Percentiles rank a stretch among this genome's conserved stretches.
Evolutionary conservation across 176 grass and related monocot genomes (phyloP).

Genomic region (Musa acuminata): DNA sequence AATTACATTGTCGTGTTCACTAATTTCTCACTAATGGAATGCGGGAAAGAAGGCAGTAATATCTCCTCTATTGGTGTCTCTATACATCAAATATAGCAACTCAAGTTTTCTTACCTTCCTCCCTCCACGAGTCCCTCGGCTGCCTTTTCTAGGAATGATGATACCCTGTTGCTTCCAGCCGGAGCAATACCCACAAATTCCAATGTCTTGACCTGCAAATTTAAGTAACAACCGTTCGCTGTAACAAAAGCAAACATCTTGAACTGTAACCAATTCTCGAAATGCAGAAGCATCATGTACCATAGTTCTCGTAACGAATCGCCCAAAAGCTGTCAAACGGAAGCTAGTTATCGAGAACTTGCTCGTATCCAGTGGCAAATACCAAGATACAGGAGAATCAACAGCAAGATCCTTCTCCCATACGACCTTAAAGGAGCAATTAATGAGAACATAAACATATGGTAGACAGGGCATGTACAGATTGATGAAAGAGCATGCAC

Average conservation of each 20-base stretch:
- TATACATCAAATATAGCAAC: too few species aligned
- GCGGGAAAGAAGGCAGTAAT: too few species aligned
- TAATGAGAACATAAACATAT: not conserved
- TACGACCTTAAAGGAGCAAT: slow-evolving; percentile 44
- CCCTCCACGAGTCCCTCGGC: slow-evolving; percentile 92
- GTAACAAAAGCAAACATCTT: not conserved
- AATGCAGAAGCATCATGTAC: slow-evolving; percentile 25
- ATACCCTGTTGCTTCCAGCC: slow-evolving; percentile 68
- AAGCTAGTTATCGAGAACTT: slow-evolving; percentile 81
- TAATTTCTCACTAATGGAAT: too few species aligned
- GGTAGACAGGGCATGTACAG: not conserved
- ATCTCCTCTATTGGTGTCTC: too few species aligned
- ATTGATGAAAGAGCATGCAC: not conserved
- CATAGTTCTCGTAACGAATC: slow-evolving; percentile 63
- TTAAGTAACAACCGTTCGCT: not conserved
- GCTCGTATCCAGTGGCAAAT: slow-evolving; percentile 76
- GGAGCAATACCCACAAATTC: slow-evolving; percentile 69
- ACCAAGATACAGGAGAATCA: slow-evolving; percentile 90
- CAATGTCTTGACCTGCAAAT: slow-evolving; percentile 67
- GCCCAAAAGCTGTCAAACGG: slow-evolving; percentile 73
- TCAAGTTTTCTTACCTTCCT: slow-evolving; percentile 52
- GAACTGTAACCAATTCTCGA: slow-evolving; percentile 6
- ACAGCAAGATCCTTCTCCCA: slow-evolving; percentile 78
- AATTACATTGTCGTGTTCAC: too few species aligned
- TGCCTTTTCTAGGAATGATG: slow-evolving; percentile 83